Percentiles rank a stretch among this genome's conserved stretches.
Conservation (phyloP, 768 basidiomycete genomes). For the Punctularia strigosozonata region DNA sequence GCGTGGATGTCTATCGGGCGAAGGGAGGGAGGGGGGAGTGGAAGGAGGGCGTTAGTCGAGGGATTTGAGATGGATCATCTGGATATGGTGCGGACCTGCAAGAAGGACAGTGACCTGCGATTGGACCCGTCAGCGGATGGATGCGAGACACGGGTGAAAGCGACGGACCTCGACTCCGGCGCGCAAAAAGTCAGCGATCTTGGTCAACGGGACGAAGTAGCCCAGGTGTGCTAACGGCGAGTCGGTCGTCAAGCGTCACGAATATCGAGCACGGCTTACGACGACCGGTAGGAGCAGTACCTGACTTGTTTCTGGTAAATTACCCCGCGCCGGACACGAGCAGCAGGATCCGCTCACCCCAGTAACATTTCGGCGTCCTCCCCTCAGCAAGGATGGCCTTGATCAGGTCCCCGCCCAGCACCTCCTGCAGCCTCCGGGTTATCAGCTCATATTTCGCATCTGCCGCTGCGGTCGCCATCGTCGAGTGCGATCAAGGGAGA, state of each 20-base stretch:
- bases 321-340: background rate
- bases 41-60: no score
- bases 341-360: conserved; percentile 70
- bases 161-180: conserved; percentile 74
- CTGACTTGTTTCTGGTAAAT: conserved; percentile 26
- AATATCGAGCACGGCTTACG: conserved; percentile 41
- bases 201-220: conserved; percentile 90
- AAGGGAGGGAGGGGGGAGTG: no score
- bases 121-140: no score
- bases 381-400: conserved; percentile 72
- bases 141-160: conserved; percentile 10
- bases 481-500: background rate
- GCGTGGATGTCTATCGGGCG: conserved; percentile 72
- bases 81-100: conserved; percentile 38
- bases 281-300: conserved; percentile 87
- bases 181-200: conserved; percentile 91
- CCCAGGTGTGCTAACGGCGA: conserved; percentile 74
- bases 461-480: conserved; percentile 22
- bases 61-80: background rate
- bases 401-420: conserved; percentile 76
- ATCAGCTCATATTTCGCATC: conserved; percentile 66
- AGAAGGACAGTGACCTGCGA: conserved; percentile 73
- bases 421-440: conserved; percentile 76
- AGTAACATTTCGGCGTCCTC: conserved; percentile 75
- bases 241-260: background rate